Conservation (phyloP, 345 rosid species). For the Camelina hispida region DNA sequence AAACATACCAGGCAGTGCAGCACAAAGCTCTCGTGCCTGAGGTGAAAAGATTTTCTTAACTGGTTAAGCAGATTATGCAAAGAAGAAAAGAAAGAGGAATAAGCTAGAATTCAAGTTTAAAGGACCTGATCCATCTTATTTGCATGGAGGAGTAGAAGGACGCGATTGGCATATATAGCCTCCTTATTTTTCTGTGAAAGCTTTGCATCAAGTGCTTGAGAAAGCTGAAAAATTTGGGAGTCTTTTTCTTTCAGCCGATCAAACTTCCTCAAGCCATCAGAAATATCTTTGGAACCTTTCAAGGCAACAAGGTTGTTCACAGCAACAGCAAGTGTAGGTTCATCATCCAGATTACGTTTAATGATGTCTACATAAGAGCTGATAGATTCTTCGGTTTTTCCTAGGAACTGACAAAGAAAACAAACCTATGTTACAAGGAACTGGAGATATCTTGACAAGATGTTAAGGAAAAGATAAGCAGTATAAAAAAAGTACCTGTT, state of each 20-base stretch:
- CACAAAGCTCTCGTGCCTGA: constrained; percentile 90
- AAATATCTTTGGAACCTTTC: constrained; percentile 82
- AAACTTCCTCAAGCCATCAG: constrained; percentile 83
- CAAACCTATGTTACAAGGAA: constrained; percentile 31
- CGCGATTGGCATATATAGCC: constrained; percentile 77
- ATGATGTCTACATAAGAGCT: constrained; percentile 66
- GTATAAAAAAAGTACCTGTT: constrained; percentile 59
- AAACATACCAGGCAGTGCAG: constrained; percentile 64
- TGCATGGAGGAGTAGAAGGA: constrained; percentile 89
- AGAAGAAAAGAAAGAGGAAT: constrained; percentile 15
- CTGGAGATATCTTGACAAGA: background rate
- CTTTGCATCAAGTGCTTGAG: constrained; percentile 67
- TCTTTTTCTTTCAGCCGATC: constrained; percentile 82
- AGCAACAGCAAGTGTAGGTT: constrained; percentile 85
- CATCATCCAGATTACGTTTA: constrained; percentile 74
- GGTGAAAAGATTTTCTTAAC: background rate
- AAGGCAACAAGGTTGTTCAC: constrained; percentile 76
- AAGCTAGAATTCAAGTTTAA: constrained; percentile 13
- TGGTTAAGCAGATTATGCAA: constrained; percentile 5
- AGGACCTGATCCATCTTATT: constrained; percentile 94
- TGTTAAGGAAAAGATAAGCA: constrained; percentile 4
- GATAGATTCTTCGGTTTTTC: constrained; percentile 65
- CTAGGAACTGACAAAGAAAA: constrained; percentile 65
- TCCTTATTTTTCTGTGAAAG: constrained; percentile 78
- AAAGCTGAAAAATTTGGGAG: constrained; percentile 64